These are phyloP conservation scores for Fusarium sp. DNA, from an alignment of 2,329 filamentous ascomycete species.

Conservation along the genomic window DNA sequence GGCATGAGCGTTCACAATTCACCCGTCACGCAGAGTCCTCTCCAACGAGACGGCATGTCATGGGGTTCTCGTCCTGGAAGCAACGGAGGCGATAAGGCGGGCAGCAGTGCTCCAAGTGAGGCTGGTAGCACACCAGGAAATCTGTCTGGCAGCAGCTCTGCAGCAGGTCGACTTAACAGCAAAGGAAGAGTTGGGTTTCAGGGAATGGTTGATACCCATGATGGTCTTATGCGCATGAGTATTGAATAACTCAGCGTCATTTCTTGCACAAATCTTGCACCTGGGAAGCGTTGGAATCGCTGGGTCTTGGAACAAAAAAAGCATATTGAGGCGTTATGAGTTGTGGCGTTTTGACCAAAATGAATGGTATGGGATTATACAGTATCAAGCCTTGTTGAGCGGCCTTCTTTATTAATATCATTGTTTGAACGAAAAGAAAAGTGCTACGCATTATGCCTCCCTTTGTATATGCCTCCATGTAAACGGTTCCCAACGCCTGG, in stretches of 20 bases:
- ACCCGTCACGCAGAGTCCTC: constrained; percentile 85
- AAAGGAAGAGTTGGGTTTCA: constrained; percentile 81
- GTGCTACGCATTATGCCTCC: constrained; percentile 13
- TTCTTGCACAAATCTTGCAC: constrained; percentile 1
- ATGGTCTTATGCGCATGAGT: constrained; percentile 96
- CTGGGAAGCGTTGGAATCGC: constrained; percentile 2
- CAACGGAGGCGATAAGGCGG: constrained; percentile 64
- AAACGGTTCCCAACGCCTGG: constrained; percentile 40
- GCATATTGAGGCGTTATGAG: constrained; percentile 40
- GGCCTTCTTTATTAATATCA: constrained; percentile 35
- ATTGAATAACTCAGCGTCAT: constrained; percentile 72
- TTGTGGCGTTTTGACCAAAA: constrained; percentile 21
- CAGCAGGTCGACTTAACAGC: constrained; percentile 61
- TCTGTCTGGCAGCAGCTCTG: constrained; percentile 43
- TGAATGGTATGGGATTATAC: constrained; percentile 15
- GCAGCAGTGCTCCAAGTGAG: constrained; percentile 64
- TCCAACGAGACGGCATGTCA: constrained; percentile 74
- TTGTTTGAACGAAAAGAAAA: constrained; percentile 9
- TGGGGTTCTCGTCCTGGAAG: constrained; percentile 79
- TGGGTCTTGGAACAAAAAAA: constrained; percentile 10
- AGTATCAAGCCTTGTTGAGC: constrained; percentile 17
- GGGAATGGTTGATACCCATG: constrained; percentile 95
- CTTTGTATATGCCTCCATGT: constrained; percentile 38
- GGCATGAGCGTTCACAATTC: constrained; percentile 92
- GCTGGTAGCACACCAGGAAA: constrained; percentile 54